Evolutionary conservation across 768 basidiomycete genomes (phyloP).

Genomic region (Thelephora aurantiotincta): DNA sequence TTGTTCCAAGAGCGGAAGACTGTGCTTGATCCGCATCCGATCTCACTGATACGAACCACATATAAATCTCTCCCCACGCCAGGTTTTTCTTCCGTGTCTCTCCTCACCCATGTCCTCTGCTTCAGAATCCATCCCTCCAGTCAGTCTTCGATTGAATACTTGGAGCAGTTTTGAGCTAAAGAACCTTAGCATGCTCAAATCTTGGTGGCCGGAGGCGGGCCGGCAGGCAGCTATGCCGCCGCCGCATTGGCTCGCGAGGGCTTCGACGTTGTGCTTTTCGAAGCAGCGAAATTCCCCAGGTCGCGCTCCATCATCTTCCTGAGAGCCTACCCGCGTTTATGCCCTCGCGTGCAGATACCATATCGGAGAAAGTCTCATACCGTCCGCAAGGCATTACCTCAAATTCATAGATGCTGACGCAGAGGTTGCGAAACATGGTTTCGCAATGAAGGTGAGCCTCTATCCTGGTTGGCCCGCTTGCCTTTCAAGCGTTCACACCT

Average conservation of each 20-base stretch:
- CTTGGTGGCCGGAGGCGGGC: constrained; percentile 47
- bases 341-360: constrained; percentile 23
- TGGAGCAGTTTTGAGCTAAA: too few species aligned
- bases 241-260: constrained; percentile 43
- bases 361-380: constrained; percentile 33
- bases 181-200: constrained; percentile 17
- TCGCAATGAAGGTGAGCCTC: constrained; percentile 28
- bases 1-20: too few species aligned
- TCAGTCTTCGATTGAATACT: too few species aligned
- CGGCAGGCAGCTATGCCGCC: constrained; percentile 43
- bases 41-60: too few species aligned
- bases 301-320: constrained; percentile 8
- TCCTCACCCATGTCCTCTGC: background rate
- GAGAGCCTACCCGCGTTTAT: background rate
- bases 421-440: constrained; percentile 27
- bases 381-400: constrained; percentile 38
- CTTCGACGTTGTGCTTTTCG: constrained; percentile 39
- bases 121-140: too few species aligned
- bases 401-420: constrained; percentile 35
- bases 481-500: background rate
- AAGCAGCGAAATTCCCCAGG: constrained; percentile 43
- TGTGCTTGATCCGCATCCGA: too few species aligned
- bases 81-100: too few species aligned
- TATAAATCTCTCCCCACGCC: too few species aligned
- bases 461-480: constrained; percentile 1